These are phyloP conservation scores for Chrysoporthe cubensis DNA, from an alignment of 2,329 filamentous ascomycete genomes.

Conservation along the genomic window DNA sequence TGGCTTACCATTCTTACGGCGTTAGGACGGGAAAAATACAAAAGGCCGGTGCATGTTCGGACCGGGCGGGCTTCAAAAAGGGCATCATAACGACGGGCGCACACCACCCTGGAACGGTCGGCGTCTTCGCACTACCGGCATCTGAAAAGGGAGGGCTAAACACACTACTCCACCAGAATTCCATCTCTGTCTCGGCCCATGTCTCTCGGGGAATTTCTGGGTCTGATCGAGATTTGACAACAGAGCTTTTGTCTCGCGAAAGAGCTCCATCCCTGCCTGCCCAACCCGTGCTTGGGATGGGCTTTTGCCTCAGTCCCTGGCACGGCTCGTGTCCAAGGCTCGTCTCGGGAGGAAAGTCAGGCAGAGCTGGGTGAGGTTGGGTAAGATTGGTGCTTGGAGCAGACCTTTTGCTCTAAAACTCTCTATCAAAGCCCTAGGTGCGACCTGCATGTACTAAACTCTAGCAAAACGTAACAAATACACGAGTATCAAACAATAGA, in stretches of 20 bases:
- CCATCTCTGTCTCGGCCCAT: background rate
- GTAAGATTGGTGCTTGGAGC: background rate
- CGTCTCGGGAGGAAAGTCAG: background rate
- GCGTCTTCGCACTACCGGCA: background rate
- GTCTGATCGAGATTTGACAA: background rate
- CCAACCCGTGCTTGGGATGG: background rate
- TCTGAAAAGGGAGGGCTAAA: background rate
- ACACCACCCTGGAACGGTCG: background rate
- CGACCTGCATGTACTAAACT: background rate
- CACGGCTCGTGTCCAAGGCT: background rate
- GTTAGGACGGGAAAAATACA: background rate
- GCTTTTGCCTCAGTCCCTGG: background rate
- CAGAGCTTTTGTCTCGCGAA: background rate
- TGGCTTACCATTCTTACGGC: background rate
- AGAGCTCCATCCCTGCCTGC: background rate
- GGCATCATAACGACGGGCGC: background rate
- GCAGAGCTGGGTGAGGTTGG: no score
- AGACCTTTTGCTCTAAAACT: background rate
- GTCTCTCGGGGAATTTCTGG: slow-evolving; percentile 2
- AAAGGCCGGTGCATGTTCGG: slow-evolving; percentile 4
- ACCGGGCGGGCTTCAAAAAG: background rate
- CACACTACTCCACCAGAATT: slow-evolving; percentile 2
- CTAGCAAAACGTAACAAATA: background rate
- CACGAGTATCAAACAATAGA: background rate
- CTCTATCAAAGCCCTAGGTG: background rate